Evolutionary conservation across 352 stramenopile species (phyloP).

Genomic region (Phytophthora multivora): DNA sequence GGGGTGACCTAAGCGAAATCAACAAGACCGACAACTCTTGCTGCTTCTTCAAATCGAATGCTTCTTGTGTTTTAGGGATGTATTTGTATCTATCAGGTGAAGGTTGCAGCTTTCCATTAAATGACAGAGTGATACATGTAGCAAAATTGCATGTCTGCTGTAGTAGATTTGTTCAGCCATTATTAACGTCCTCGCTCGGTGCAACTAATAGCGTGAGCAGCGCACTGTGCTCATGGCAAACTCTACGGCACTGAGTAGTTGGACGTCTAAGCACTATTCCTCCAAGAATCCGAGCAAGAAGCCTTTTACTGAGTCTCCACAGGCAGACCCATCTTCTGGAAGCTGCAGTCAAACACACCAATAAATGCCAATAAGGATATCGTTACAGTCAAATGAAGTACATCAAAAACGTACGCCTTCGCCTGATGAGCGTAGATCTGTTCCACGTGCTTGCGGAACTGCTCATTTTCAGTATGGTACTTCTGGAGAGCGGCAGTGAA

Average conservation of each 20-base stretch:
- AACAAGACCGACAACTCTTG: slow-evolving; percentile 47
- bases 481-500: slow-evolving; percentile 78
- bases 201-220: slow-evolving; percentile 9
- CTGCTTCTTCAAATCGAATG: slow-evolving; percentile 35
- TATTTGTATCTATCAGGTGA: slow-evolving; percentile 7
- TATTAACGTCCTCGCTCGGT: background rate
- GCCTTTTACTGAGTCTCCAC: slow-evolving; percentile 50
- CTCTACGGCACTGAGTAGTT: slow-evolving; percentile 8
- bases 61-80: slow-evolving; percentile 15
- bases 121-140: background rate
- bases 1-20: slow-evolving; percentile 38
- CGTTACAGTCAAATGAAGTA: background rate
- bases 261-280: slow-evolving; percentile 1
- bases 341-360: slow-evolving; percentile 35
- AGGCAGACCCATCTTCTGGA: slow-evolving; percentile 71
- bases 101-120: background rate
- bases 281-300: background rate
- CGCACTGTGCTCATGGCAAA: slow-evolving; percentile 9
- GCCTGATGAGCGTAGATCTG: slow-evolving; percentile 72
- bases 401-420: slow-evolving; percentile 54
- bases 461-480: slow-evolving; percentile 60
- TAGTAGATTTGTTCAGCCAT: slow-evolving; percentile 20
- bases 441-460: slow-evolving; percentile 75
- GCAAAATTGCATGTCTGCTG: slow-evolving; percentile 15
- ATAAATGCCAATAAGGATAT: slow-evolving; percentile 1